Conservation (phyloP, 1,139 yeast species). For the Blastobotrys petasosporus region DNA sequence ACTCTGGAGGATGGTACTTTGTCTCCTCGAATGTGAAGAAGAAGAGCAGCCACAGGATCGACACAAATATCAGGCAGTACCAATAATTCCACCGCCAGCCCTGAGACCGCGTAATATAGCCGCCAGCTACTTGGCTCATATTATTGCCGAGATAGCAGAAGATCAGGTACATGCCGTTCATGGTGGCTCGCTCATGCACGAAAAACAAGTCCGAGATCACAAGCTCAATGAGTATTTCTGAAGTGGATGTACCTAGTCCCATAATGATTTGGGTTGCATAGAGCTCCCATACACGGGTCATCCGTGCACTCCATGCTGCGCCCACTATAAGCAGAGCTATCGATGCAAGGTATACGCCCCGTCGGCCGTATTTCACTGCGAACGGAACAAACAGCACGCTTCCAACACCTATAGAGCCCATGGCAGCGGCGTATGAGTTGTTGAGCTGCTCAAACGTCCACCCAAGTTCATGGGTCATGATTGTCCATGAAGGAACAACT, state of each 20-base stretch:
- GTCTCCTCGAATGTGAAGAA: conserved; percentile 45
- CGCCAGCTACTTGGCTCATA: conserved; percentile 45
- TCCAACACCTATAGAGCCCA: conserved; percentile 36
- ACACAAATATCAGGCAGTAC: conserved; percentile 42
- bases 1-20: conserved; percentile 26
- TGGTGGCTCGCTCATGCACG: conserved; percentile 48
- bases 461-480: conserved; percentile 41
- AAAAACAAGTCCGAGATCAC: conserved; percentile 46
- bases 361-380: conserved; percentile 44
- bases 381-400: conserved; percentile 42
- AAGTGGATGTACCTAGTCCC: conserved; percentile 15
- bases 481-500: conserved; percentile 38
- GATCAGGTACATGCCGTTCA: conserved; percentile 42
- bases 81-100: conserved; percentile 49
- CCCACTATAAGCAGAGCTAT: conserved; percentile 28
- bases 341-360: conserved; percentile 42
- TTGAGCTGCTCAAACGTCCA: conserved; percentile 37
- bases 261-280: conserved; percentile 15
- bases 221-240: conserved; percentile 16
- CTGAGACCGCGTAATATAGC: conserved; percentile 42
- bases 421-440: conserved; percentile 14
- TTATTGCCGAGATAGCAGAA: conserved; percentile 38
- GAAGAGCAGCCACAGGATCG: conserved; percentile 40
- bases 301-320: conserved; percentile 16
- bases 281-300: conserved; percentile 17